A percentile compares a stretch with the other conserved stretches of the same genome.
Conservation (phyloP, 352 stramenopile species). For the Blastocystis sp. region DNA sequence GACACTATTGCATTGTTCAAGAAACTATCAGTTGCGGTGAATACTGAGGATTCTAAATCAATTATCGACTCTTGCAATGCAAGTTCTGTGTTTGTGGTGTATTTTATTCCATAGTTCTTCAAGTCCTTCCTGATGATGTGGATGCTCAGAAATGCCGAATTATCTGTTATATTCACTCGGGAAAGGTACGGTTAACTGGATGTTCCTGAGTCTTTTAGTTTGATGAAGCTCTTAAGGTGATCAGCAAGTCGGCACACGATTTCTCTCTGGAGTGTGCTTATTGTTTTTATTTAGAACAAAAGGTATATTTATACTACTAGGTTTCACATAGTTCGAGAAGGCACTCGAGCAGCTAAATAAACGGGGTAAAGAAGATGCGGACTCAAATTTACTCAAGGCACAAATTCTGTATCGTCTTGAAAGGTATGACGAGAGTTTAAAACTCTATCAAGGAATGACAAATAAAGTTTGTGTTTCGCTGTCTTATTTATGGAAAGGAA, state of each 20-base stretch:
- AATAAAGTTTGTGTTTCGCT: background rate
- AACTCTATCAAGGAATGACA: background rate
- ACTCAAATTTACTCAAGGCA: conserved; percentile 20
- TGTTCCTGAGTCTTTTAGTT: background rate
- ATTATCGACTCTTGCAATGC: conserved; percentile 29
- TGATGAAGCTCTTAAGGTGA: conserved; percentile 47
- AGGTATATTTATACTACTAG: background rate
- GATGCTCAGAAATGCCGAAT: conserved; percentile 56
- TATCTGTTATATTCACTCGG: conserved; percentile 16
- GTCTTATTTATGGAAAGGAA: background rate
- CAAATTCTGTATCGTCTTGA: conserved; percentile 51
- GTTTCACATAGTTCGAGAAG: background rate
- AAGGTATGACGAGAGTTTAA: conserved; percentile 36
- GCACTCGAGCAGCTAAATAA: conserved; percentile 24
- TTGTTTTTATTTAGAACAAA: conserved; percentile 40
- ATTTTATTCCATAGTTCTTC: conserved; percentile 26
- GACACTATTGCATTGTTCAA: conserved; percentile 12
- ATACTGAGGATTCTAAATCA: conserved; percentile 41
- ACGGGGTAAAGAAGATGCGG: background rate
- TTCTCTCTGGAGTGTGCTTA: conserved; percentile 25
- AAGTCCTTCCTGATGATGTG: conserved; percentile 37
- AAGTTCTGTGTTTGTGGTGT: background rate
- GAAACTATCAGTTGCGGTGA: background rate
- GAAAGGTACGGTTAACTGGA: background rate
- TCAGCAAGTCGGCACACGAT: conserved; percentile 29